These are phyloP conservation scores for Globisporangium irregulare DNA, from an alignment of 352 stramenopile genomes.

Conservation along the genomic window DNA sequence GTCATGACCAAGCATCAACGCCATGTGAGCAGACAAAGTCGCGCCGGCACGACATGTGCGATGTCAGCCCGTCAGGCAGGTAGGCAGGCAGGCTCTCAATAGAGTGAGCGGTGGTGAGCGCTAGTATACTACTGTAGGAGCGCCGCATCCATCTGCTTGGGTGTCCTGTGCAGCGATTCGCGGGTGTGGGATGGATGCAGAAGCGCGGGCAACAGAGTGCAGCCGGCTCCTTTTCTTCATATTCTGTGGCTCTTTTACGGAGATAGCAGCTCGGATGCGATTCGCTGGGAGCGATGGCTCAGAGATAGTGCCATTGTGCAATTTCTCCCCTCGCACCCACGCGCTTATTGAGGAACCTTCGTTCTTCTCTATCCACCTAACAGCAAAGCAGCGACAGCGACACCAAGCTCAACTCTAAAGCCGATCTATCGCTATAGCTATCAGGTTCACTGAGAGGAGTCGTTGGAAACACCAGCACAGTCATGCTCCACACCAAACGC, in stretches of 20 bases:
- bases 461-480: neutral
- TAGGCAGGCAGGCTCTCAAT: neutral
- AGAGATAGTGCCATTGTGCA: neutral
- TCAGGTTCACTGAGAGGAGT: neutral
- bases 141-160: conserved; percentile 4
- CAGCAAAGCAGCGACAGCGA: neutral
- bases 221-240: neutral
- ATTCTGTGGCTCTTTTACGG: neutral
- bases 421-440: neutral
- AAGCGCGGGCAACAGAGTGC: neutral
- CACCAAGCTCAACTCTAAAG: neutral
- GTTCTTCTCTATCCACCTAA: conserved; percentile 6
- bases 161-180: neutral
- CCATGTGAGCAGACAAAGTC: neutral
- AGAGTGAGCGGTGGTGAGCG: neutral
- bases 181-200: neutral
- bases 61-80: neutral
- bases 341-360: conserved; percentile 7
- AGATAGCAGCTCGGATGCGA: neutral
- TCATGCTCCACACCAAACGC: neutral
- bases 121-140: neutral
- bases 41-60: neutral
- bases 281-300: neutral
- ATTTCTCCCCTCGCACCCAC: neutral
- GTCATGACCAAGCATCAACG: neutral